These are phyloP conservation scores for Emericellopsis cladophorae DNA, from an alignment of 2,329 filamentous ascomycete species.

Conservation along the genomic window DNA sequence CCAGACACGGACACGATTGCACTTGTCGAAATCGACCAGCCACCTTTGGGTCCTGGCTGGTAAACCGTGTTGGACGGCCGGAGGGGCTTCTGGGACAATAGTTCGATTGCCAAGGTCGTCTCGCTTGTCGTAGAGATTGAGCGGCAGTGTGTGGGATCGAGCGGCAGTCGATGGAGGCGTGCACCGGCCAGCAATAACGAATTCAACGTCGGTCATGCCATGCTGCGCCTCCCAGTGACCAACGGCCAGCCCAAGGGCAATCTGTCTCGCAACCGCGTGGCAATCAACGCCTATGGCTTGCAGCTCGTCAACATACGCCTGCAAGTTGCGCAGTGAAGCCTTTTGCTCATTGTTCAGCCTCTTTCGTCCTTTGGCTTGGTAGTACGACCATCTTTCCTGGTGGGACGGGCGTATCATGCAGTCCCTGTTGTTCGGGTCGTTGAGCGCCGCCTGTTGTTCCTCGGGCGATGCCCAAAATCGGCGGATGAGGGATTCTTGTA, in stretches of 20 bases:
- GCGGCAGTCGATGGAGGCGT: not conserved
- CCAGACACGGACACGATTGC: conserved; percentile 4
- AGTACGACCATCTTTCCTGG: conserved; percentile 3
- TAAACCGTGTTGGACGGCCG: conserved; percentile 1
- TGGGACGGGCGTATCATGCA: conserved; percentile 5
- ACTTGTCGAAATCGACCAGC: conserved; percentile 5
- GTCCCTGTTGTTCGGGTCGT: conserved; percentile 3
- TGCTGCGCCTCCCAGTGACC: conserved; percentile 4
- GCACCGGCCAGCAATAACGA: conserved; percentile 3
- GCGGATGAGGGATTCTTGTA: conserved; percentile 3
- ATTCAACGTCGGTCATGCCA: conserved; percentile 5
- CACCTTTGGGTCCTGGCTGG: conserved; percentile 4
- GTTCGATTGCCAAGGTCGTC: conserved; percentile 2
- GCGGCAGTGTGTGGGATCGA: conserved; percentile 1
- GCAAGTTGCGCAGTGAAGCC: conserved; percentile 4
- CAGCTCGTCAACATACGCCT: conserved; percentile 4
- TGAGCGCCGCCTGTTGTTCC: conserved; percentile 1
- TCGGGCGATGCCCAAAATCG: conserved; percentile 2
- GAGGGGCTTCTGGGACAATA: not conserved
- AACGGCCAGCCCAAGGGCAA: conserved; percentile 4
- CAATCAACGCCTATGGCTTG: conserved; percentile 3
- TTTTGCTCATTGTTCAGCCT: conserved; percentile 5
- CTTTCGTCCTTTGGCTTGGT: conserved; percentile 2
- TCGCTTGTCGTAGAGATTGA: conserved; percentile 1
- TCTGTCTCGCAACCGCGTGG: conserved; percentile 3